A percentile compares a stretch with the other conserved stretches of the same genome.
These are phyloP conservation scores for Penicillium salamii DNA, from an alignment of 495 filamentous ascomycete genomes.

Conservation along the genomic window DNA sequence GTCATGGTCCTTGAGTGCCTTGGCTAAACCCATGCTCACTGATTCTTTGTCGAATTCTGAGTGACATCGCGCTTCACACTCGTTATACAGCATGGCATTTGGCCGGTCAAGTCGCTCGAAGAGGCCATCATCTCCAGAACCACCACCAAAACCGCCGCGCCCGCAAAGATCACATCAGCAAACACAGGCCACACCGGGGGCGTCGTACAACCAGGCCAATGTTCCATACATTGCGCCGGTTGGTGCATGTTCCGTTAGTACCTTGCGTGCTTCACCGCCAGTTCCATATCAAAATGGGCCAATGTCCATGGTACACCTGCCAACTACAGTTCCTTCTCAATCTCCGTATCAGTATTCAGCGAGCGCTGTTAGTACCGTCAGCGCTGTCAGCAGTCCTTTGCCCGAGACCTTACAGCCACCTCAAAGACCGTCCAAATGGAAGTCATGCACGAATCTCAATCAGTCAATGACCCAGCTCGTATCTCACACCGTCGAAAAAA, in stretches of 20 bases:
- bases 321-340: not conserved
- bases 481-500: conserved; percentile 13
- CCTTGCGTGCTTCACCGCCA: not conserved
- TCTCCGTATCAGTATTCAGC: not conserved
- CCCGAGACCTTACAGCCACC: not conserved
- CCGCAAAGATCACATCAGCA: not conserved
- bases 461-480: conserved; percentile 14
- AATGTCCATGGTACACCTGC: conserved; percentile 2
- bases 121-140: not conserved
- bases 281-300: not conserved
- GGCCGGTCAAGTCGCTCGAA: not conserved
- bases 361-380: not conserved
- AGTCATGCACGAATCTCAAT: conserved; percentile 11
- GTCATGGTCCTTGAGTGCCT: not conserved
- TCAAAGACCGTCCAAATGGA: conserved; percentile 11
- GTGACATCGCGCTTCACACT: too few relatives aligned
- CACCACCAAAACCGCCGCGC: conserved; percentile 5
- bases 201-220: not conserved
- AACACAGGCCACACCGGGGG: not conserved
- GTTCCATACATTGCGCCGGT: not conserved
- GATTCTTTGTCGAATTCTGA: too few relatives aligned
- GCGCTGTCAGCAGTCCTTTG: not conserved
- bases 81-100: not conserved
- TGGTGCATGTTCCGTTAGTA: not conserved
- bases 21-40: too few relatives aligned